Conservation (phyloP, 495 filamentous ascomycete species). For the Aspergillus egyptiacus region DNA sequence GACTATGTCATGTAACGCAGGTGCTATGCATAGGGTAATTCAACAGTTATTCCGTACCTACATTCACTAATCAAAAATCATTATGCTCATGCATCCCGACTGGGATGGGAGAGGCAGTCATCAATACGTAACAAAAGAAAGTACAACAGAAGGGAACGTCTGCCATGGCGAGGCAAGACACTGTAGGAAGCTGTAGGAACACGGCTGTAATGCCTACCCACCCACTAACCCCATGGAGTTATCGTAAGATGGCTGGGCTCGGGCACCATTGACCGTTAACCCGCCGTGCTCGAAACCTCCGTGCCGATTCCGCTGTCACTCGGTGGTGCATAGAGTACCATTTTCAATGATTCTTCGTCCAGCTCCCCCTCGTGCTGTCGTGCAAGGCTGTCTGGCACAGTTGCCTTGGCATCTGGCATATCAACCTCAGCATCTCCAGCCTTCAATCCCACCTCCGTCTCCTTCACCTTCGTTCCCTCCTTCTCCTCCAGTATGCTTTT, state of each 20-base stretch:
- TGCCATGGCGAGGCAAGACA: slow-evolving; percentile 14
- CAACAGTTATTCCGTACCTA: too few relatives aligned
- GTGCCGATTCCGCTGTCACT: slow-evolving; percentile 42
- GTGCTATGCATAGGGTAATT: too few relatives aligned
- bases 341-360: slow-evolving; percentile 29
- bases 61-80: slow-evolving; percentile 9
- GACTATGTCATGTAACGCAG: too few relatives aligned
- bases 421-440: slow-evolving; percentile 16
- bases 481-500: slow-evolving; percentile 6
- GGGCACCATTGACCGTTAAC: slow-evolving; percentile 1
- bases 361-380: slow-evolving; percentile 15
- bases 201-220: background rate
- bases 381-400: slow-evolving; percentile 13
- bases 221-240: slow-evolving; percentile 23
- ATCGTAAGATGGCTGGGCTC: slow-evolving; percentile 13
- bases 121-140: slow-evolving; percentile 19
- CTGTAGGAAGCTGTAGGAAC: slow-evolving; percentile 14
- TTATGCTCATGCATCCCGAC: background rate
- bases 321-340: slow-evolving; percentile 36
- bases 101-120: slow-evolving; percentile 1
- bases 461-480: too few relatives aligned
- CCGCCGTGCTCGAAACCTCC: slow-evolving; percentile 33
- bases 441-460: too few relatives aligned
- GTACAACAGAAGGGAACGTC: slow-evolving; percentile 14
- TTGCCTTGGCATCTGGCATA: slow-evolving; percentile 14